phyloP scores from a whole-genome alignment of 176 grass and related monocot genomes.

The Oryza longistaminata region DNA sequence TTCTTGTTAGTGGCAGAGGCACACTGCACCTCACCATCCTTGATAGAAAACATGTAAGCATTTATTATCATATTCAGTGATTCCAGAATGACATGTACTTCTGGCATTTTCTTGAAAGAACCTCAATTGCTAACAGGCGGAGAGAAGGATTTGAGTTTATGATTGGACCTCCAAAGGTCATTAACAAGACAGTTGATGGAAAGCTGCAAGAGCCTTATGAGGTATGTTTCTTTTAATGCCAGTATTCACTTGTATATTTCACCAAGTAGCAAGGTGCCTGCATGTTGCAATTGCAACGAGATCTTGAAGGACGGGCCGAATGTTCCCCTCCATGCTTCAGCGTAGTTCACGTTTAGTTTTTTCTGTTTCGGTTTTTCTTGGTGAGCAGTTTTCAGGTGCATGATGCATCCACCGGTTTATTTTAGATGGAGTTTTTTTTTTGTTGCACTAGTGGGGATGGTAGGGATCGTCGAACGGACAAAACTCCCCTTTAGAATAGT shows the following conservation, averaged over 20 bases:
- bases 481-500: too few relatives aligned
- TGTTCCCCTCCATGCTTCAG: too few relatives aligned
- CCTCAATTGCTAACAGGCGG: conserved; percentile 60
- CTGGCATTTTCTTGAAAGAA: conserved; percentile 24
- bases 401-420: too few relatives aligned
- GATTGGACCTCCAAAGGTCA: conserved; percentile 98
- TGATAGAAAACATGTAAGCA: conserved; percentile 98
- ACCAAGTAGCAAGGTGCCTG: neutral
- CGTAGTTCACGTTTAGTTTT: too few relatives aligned
- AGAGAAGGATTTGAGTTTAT: conserved; percentile 99
- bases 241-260: conserved; percentile 5
- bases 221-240: conserved; percentile 43
- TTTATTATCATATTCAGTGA: neutral
- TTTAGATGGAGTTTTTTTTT: too few relatives aligned
- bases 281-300: too few relatives aligned
- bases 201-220: conserved; percentile 87
- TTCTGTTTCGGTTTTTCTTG: too few relatives aligned
- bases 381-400: too few relatives aligned
- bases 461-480: too few relatives aligned
- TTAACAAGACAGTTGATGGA: conserved; percentile 82
- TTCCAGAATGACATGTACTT: conserved; percentile 12
- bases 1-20: conserved; percentile 96
- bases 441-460: too few relatives aligned
- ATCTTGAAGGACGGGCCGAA: too few relatives aligned
- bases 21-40: conserved; percentile 93